Base-by-base conservation (phyloP, 1,284 basidiomycete species). In the Trametes polyzona region DNA sequence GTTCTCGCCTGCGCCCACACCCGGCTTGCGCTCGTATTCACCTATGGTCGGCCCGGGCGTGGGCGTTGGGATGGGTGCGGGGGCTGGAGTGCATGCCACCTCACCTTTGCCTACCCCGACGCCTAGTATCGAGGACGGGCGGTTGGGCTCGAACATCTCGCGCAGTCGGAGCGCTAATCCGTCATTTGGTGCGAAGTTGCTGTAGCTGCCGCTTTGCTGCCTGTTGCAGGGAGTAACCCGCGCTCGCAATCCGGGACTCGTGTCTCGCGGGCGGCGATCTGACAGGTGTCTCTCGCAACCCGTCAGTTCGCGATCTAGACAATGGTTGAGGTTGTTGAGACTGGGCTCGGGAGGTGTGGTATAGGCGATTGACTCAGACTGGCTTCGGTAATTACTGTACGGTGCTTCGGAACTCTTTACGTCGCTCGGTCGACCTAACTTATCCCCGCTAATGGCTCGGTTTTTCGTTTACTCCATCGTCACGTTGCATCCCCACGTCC, bases 81-180 rank as follows among this genome's bases (percentile, higher is more conserved):
- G n/a, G n/a, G n/a, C n/a, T n/a, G n/a, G n/a, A n/a, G 47, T 66
- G 23, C 65, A 61, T 48, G 61, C 57, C n/a, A n/a, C n/a, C 47
- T 58, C 57, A 51, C 65, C 55, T 24, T 66, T 47, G 24, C 52
- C 53, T 8, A 41, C 52, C n/a, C 55, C 62, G 61, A 33, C 65
- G 63, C 32, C 62, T 57, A 19, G 57, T 63, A 26, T 61, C 30
- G 81, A 84, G 41, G 85, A 86, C 57, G 58, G 65, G 43, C 71
- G 69, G 52, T 67, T 79, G 3, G 70, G 76, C 26, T 76, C 81
- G 11, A 84, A 78, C 65, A 73, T 91, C 29, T 84, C 84, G 23
- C 81, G 89, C 52, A 83, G 82, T 61, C 79, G 81, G 57, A 87
- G 82, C 65, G 81, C 80, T 1, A 80, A 82, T 57, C 76, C 79